Conservation (phyloP, 2,329 filamentous ascomycete species). For the Cordyceps tenuipes region DNA sequence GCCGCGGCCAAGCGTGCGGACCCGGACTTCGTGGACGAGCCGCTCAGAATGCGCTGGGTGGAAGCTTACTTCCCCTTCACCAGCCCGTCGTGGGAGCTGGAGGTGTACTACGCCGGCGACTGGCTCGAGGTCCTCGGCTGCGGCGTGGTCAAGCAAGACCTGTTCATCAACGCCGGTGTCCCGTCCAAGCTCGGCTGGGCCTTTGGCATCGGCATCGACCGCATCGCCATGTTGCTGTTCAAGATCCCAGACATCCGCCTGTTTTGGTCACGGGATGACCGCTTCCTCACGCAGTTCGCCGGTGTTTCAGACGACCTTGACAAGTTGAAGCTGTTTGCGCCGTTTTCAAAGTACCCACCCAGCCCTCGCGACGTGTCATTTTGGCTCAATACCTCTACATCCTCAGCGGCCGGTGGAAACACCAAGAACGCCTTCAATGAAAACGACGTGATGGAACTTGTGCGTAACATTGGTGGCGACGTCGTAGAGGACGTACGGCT, state of each 20-base stretch:
- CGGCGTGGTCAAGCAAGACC: conserved; percentile 75
- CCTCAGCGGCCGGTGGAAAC: conserved; percentile 40
- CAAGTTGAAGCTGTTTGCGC: conserved; percentile 57
- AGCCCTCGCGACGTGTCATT: conserved; percentile 92
- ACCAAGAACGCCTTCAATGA: conserved; percentile 61
- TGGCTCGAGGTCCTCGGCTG: conserved; percentile 97
- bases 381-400: conserved; percentile 52
- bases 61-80: conserved; percentile 98
- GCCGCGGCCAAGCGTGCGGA: conserved; percentile 50
- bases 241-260: conserved; percentile 92
- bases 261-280: conserved; percentile 82
- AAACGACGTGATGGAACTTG: conserved; percentile 95
- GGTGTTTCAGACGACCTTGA: conserved; percentile 46
- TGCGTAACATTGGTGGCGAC: conserved; percentile 74
- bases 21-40: conserved; percentile 50
- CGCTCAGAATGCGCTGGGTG: conserved; percentile 83
- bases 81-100: conserved; percentile 88
- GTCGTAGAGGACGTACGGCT: conserved; percentile 79
- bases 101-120: conserved; percentile 87
- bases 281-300: conserved; percentile 81
- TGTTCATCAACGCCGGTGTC: conserved; percentile 70
- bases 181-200: conserved; percentile 81
- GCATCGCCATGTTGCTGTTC: conserved; percentile 96
- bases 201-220: conserved; percentile 87
- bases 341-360: conserved; percentile 85